Evolutionary conservation across 2,329 filamentous ascomycete species (phyloP).

Genomic region (Cladophialophora yegresii): DNA sequence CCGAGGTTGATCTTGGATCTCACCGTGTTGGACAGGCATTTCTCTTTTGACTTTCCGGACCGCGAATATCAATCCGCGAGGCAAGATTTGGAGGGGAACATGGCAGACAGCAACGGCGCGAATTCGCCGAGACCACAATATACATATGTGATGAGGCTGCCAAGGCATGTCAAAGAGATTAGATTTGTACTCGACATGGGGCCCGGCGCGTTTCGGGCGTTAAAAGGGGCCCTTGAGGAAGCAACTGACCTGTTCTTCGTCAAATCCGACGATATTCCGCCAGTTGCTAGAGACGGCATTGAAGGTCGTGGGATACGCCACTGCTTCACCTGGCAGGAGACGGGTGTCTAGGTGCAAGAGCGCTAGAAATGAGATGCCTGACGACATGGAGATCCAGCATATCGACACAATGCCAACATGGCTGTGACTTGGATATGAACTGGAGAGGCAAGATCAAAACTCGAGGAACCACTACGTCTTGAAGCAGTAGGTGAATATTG

Average conservation of each 20-base stretch:
- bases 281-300: not conserved
- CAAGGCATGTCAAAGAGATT: conserved; percentile 24
- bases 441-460: not conserved
- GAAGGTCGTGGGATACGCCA: conserved; percentile 11
- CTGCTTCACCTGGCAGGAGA: conserved; percentile 24
- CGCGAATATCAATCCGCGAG: conserved; percentile 21
- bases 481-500: not conserved
- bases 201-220: conserved; percentile 17
- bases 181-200: conserved; percentile 24
- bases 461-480: no score
- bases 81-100: conserved; percentile 11
- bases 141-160: conserved; percentile 21
- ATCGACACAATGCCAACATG: not conserved
- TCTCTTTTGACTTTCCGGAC: conserved; percentile 28
- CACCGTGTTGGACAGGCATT: conserved; percentile 26
- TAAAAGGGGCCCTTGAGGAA: conserved; percentile 20
- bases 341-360: not conserved
- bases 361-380: not conserved
- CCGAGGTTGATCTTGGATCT: conserved; percentile 27
- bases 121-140: not conserved
- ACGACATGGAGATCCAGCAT: not conserved
- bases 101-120: not conserved
- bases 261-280: not conserved
- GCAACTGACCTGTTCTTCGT: conserved; percentile 20
- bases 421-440: not conserved